phyloP scores from a whole-genome alignment of 78 protist species.

The Corallochytrium limacisporum region DNA sequence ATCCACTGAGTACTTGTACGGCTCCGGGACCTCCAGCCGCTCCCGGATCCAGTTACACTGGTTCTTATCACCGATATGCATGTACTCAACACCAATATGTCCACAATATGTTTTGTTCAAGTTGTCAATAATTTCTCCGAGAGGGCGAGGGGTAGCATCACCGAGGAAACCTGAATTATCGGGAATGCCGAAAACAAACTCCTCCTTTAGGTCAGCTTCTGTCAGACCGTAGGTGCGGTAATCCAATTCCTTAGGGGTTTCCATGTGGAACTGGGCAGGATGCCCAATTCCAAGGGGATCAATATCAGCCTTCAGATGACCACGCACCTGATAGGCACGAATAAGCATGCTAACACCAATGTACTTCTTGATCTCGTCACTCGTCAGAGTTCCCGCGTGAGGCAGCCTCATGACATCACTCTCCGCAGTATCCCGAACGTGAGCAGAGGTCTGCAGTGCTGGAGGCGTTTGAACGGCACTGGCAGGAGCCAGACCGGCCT shows the following conservation, averaged over 20 bases:
- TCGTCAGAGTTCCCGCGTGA: not conserved
- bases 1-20: not conserved
- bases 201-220: conserved; percentile 2
- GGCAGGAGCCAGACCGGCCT: not conserved
- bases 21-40: not conserved
- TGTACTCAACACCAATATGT: conserved; percentile 11
- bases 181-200: not conserved
- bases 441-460: not conserved
- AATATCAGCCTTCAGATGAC: conserved; percentile 5
- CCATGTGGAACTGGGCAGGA: not conserved
- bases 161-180: not conserved
- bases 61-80: not conserved
- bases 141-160: not conserved
- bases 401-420: not conserved
- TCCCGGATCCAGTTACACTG: conserved; percentile 8
- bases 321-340: conserved; percentile 14
- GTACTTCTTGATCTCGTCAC: not conserved
- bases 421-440: not conserved
- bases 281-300: conserved; percentile 8
- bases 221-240: not conserved
- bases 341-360: not conserved
- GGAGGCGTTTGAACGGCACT: not conserved
- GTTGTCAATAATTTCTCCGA: not conserved
- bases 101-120: not conserved
- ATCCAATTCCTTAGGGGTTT: not conserved